A percentile compares a stretch with the other conserved stretches of the same genome.
These are phyloP conservation scores for Erigeron canadensis DNA, from an alignment of 129 eudicot species.

Conservation along the genomic window DNA sequence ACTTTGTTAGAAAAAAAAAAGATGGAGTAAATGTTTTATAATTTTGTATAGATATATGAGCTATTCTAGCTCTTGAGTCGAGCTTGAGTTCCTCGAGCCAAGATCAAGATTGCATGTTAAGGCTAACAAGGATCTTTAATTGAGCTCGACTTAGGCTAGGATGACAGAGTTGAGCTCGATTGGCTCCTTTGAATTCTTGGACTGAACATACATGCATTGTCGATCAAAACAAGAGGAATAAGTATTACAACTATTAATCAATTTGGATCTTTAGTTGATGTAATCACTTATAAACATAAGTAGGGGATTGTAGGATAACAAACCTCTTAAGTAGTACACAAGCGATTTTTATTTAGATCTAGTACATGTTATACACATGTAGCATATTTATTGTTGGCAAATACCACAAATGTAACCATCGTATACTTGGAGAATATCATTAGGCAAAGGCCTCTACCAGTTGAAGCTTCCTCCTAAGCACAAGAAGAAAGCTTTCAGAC, in stretches of 20 bases:
- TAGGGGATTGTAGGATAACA: background rate
- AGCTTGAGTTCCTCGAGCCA: background rate
- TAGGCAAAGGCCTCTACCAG: constrained; percentile 13
- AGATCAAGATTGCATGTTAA: background rate
- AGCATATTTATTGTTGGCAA: constrained; percentile 5
- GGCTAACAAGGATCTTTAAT: background rate
- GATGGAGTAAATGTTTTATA: background rate
- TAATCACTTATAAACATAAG: background rate
- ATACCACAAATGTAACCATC: background rate
- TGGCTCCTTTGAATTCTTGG: background rate
- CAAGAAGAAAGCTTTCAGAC: constrained; percentile 11
- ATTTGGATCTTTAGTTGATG: background rate
- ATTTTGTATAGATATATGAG: too few relatives aligned
- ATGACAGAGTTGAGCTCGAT: background rate
- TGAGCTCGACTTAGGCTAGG: background rate
- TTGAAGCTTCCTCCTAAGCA: constrained; percentile 20
- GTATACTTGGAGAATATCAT: constrained; percentile 8
- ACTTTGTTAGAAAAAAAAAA: too few relatives aligned
- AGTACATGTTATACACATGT: constrained; percentile 14
- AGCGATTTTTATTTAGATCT: constrained; percentile 3
- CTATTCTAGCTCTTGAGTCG: background rate
- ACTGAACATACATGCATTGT: background rate
- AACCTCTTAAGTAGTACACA: background rate
- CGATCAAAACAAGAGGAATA: constrained; percentile 3
- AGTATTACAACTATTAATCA: constrained; percentile 1